Conservation (phyloP, 306 rosid species). For the Styphnolobium japonicum region DNA sequence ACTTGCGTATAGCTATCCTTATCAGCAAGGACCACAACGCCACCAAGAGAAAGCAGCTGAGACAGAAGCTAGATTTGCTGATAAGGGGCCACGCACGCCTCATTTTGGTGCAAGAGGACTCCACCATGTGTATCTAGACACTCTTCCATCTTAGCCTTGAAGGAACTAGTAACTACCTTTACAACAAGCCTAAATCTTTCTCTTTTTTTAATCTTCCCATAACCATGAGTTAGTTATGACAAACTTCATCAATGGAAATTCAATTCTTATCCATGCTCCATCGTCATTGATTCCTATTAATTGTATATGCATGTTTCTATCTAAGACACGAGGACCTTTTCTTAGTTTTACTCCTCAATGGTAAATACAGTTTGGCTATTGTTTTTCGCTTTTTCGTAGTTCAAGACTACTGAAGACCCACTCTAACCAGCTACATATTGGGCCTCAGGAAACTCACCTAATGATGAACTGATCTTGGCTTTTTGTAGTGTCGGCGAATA, state of each 20-base stretch:
- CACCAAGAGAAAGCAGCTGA: background rate
- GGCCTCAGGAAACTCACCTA: background rate
- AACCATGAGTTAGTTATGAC: background rate
- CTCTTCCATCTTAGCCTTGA: background rate
- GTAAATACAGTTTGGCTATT: background rate
- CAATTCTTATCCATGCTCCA: background rate
- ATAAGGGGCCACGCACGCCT: too few relatives aligned
- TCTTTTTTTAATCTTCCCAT: background rate
- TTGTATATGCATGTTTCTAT: background rate
- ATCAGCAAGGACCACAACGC: background rate
- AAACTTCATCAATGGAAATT: background rate
- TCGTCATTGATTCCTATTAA: background rate
- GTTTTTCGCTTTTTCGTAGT: too few relatives aligned
- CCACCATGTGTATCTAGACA: background rate
- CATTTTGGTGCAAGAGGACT: background rate
- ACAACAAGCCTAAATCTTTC: background rate
- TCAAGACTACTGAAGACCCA: background rate
- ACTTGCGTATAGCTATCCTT: too few relatives aligned
- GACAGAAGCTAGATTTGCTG: too few relatives aligned
- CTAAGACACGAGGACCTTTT: too few relatives aligned
- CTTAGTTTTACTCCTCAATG: too few relatives aligned
- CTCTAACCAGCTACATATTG: background rate
- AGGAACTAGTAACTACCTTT: background rate
- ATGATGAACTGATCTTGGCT: background rate
- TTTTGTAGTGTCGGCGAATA: background rate